These are phyloP conservation scores for Epichloe sp. DNA, from an alignment of 2,329 filamentous ascomycete species.

Conservation along the genomic window DNA sequence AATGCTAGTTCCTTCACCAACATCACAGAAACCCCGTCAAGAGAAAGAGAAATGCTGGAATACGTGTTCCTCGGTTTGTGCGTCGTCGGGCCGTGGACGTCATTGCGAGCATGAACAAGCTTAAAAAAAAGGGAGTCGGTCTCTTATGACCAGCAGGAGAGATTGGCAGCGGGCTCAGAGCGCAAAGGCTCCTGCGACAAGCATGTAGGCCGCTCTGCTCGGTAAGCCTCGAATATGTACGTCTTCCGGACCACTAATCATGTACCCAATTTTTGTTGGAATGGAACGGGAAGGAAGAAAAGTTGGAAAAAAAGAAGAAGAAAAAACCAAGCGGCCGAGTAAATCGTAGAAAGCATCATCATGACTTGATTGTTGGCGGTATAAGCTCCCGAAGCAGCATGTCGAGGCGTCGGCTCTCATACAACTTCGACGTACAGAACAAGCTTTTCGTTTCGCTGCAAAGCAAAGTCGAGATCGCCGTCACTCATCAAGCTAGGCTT, in stretches of 20 bases:
- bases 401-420: conserved; percentile 15
- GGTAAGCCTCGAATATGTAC: conserved; percentile 10
- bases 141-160: not conserved
- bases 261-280: conserved; percentile 9
- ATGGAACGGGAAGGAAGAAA: not conserved
- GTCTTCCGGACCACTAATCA: conserved; percentile 16
- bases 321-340: not conserved
- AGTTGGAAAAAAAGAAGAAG: not conserved
- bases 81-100: not conserved
- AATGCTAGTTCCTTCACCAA: not conserved
- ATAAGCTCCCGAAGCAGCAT: not conserved
- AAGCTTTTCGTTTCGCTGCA: conserved; percentile 78
- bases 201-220: conserved; percentile 12
- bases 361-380: not conserved
- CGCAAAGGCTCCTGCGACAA: not conserved
- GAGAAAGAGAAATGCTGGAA: not conserved
- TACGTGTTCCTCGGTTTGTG: not conserved
- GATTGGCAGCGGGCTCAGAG: not conserved
- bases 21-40: not conserved
- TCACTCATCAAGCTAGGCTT: conserved; percentile 66
- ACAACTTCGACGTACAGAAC: conserved; percentile 56
- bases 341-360: not conserved
- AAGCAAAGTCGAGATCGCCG: conserved; percentile 65
- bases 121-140: not conserved
- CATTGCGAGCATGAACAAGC: not conserved